Evolutionary conservation across 2,329 filamentous ascomycete genomes (phyloP), one percentile per base, ranked within the genome.

Genomic region (Penicillium hordei): DNA sequence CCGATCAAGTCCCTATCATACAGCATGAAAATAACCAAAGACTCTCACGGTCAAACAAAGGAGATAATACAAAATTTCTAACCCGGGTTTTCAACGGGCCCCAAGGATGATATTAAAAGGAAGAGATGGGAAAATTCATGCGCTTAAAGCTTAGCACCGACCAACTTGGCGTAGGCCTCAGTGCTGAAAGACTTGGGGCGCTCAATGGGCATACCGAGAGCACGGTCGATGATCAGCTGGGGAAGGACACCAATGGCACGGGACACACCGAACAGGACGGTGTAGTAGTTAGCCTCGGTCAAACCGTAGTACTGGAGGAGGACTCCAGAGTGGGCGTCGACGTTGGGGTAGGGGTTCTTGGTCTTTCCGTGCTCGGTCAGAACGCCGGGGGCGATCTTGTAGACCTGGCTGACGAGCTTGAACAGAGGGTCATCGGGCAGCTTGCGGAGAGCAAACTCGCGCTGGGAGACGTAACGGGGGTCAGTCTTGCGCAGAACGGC

Each of bases 331-430:
- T 97, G 94, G 74, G 93, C 93, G 75, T 97, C 93, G 74, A 97
- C 93, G 84, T 97, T 97, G 80, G 94, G 94, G 86, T 86, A 97
- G 68, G 93, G 93, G 90, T 97, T 97, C 90, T 97, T 97, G 85
- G 93, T 97, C 91, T 99, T 99, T 83, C 94, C 94, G 84, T 99
- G 94, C 88, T 99, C 92, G 68, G 94, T 99, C 78, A 99, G 85
- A 72, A 99, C 94, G 74, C 89, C 90, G 66, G 94, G 94, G 65
- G 94, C 94, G 72, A 99, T 97, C 91, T 99, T 99, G 90, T 97
- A 99, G 71, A 99, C 94, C 84, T 99, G 94, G 86, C 90, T 95
- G 82, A 99, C 94, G 70, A 99, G 90, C 87, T 99, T 92, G 91
- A 97, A 99, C 93, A 99, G 95, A 73, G 93, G 93, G 86, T 97